phyloP scores from a whole-genome alignment of 768 basidiomycete genomes.

The Phylloporus sp. region DNA sequence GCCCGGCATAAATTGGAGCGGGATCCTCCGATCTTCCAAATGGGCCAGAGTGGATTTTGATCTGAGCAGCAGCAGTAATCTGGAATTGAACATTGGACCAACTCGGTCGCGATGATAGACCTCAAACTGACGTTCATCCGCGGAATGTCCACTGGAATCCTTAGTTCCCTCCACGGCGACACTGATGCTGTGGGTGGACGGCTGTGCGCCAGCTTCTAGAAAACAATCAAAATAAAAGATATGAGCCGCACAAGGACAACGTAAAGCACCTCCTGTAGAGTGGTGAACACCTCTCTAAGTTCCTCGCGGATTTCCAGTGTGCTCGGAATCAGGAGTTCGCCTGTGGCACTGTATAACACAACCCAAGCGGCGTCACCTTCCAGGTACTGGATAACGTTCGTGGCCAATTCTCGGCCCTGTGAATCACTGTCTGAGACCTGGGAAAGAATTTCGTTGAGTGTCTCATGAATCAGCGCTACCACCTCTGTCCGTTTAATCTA shows the following conservation, averaged over 20 bases:
- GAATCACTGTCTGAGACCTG: constrained; percentile 30
- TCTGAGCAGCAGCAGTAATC: constrained; percentile 61
- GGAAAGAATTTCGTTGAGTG: constrained; percentile 40
- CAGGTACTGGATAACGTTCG: constrained; percentile 51
- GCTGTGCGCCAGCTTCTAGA: constrained; percentile 36
- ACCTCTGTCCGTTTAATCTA: constrained; percentile 47
- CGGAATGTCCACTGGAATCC: constrained; percentile 84
- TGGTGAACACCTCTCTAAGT: constrained; percentile 20
- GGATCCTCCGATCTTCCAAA: constrained; percentile 32
- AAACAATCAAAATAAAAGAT: constrained; percentile 22
- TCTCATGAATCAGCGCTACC: constrained; percentile 51
- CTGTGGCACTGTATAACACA: constrained; percentile 63
- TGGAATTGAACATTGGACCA: constrained; percentile 27
- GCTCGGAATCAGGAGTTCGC: constrained; percentile 57
- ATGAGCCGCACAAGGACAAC: constrained; percentile 17
- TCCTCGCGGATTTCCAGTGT: constrained; percentile 29
- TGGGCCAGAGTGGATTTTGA: constrained; percentile 45
- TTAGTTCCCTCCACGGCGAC: constrained; percentile 64
- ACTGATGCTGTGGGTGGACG: constrained; percentile 33
- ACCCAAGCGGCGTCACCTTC: constrained; percentile 65
- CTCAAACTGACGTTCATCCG: constrained; percentile 59
- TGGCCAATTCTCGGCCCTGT: constrained; percentile 42
- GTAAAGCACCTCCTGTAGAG: constrained; percentile 32
- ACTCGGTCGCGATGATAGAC: not conserved
- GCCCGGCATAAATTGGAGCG: constrained; percentile 71